These are phyloP conservation scores for Puccinia coronata DNA, from an alignment of 1,284 basidiomycete genomes.

Conservation along the genomic window DNA sequence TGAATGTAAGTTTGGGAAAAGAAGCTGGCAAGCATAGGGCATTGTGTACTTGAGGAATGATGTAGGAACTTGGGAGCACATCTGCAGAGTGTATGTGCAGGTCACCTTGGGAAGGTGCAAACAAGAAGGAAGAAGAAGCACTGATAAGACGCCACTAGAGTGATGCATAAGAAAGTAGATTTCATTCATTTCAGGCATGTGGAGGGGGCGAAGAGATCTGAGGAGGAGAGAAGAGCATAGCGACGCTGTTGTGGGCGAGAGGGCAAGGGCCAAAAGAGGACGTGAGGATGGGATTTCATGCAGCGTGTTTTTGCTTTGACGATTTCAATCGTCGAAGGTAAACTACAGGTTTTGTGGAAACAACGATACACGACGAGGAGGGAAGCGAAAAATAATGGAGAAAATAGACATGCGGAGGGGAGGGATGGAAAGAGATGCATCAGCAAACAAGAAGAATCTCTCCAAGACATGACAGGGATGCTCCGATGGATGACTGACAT, in stretches of 20 bases:
- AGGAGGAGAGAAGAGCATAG: background rate
- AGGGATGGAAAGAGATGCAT: background rate
- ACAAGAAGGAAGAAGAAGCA: background rate
- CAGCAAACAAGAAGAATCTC: background rate
- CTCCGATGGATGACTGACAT: constrained; percentile 52
- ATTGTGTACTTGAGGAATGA: too few relatives aligned
- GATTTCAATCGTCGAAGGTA: constrained; percentile 49
- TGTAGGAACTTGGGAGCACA: too few relatives aligned
- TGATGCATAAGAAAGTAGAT: background rate
- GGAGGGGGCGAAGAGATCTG: background rate
- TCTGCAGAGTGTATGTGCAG: too few relatives aligned
- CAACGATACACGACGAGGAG: background rate
- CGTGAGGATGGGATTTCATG: constrained; percentile 29
- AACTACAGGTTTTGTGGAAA: background rate
- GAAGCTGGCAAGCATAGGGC: too few relatives aligned
- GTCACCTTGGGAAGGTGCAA: too few relatives aligned
- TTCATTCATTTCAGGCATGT: constrained; percentile 28
- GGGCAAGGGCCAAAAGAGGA: background rate
- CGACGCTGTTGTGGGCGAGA: background rate
- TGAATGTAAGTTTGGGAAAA: too few relatives aligned
- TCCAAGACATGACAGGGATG: background rate
- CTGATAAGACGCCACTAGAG: background rate
- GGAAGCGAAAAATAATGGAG: background rate
- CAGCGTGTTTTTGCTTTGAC: constrained; percentile 50
- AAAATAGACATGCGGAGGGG: background rate